A percentile compares a stretch with the other conserved stretches of the same genome.
Conservation (phyloP, 148 eudicot genomes). For the Amaranthus cruentus region DNA sequence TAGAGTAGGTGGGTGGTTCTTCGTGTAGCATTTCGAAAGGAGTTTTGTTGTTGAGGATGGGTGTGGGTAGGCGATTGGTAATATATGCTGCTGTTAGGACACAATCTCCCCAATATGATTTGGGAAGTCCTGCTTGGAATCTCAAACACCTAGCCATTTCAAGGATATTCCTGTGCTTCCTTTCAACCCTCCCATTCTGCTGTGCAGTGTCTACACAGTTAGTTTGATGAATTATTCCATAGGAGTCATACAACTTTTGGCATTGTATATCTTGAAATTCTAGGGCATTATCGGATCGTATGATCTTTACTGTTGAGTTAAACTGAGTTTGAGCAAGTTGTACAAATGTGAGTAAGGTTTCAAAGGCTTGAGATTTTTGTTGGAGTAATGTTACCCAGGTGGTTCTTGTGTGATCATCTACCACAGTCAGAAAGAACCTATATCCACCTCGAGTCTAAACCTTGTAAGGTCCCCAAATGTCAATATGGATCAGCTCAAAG, state of each 20-base stretch:
- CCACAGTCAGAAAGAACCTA: too few relatives aligned
- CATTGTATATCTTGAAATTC: background rate
- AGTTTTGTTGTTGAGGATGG: background rate
- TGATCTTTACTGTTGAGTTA: too few relatives aligned
- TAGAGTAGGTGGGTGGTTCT: background rate
- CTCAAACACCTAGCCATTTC: background rate
- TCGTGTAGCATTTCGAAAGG: slow-evolving; percentile 2
- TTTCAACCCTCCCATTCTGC: background rate
- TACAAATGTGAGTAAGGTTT: too few relatives aligned
- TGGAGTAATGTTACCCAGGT: too few relatives aligned
- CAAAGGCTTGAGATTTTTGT: too few relatives aligned
- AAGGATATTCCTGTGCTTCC: slow-evolving; percentile 3
- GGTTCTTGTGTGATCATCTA: too few relatives aligned
- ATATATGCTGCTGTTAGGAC: background rate
- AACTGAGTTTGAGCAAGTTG: too few relatives aligned
- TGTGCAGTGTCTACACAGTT: background rate
- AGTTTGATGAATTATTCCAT: background rate
- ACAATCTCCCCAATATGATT: slow-evolving; percentile 6
- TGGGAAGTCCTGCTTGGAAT: background rate
- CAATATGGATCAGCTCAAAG: too few relatives aligned
- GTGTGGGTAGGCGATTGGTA: background rate
- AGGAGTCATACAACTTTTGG: background rate
- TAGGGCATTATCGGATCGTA: background rate
- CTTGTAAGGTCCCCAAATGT: too few relatives aligned
- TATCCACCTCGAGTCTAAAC: too few relatives aligned